Evolutionary conservation across 805 yeast species (phyloP), one percentile per base, ranked within the genome.

Genomic region (Hanseniaspora valbyensis): DNA sequence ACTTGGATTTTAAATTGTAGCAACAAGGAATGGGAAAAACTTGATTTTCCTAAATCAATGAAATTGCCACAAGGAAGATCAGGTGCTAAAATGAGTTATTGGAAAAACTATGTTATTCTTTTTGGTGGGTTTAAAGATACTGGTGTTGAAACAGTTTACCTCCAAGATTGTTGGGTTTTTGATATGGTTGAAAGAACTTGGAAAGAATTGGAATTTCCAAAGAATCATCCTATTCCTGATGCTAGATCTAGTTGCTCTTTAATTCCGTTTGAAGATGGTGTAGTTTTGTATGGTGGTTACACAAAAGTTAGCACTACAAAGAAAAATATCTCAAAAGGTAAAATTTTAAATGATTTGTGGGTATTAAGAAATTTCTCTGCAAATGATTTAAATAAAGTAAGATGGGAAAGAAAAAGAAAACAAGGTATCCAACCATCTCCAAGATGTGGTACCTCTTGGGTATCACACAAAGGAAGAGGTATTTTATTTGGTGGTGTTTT

Each of bases 101-200:
- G 97, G 97, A 89, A 92, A 65, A 89, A 92, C 62, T 89, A 75
- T 59, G 75, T 90, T 43, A 71, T 92, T 16, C 61, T 92, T 58
- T 85, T 75, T 58, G 98, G 98, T 48, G 98, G 98, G 1, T 90
- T 92, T 67, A 72, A 95, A 59, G 98, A 90, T 64, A 70, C 89
- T 57, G 94, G 95, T 13, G 65, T 80, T 12, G 80, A 82, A 38
- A 83, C 97, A 0, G 78, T 95, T 0, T 90, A 90, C 62, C 66
- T 88, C 53, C 73, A 76, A 57, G 98, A 90, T 63, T 65, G 86
- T 52, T 90, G 98, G 98, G 74, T 88, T 4, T 90, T 90, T 67
- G 97, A 90, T 65, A 75, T 89, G 44, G 80, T 89, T 18, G 80
- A 80, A 13, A 84, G 88, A 63, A 89, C 87, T 64, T 90, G 98